Percentiles rank a stretch among this genome's conserved stretches.
phyloP scores from a whole-genome alignment of 176 grass and related monocot genomes.

The Ananas comosus region DNA sequence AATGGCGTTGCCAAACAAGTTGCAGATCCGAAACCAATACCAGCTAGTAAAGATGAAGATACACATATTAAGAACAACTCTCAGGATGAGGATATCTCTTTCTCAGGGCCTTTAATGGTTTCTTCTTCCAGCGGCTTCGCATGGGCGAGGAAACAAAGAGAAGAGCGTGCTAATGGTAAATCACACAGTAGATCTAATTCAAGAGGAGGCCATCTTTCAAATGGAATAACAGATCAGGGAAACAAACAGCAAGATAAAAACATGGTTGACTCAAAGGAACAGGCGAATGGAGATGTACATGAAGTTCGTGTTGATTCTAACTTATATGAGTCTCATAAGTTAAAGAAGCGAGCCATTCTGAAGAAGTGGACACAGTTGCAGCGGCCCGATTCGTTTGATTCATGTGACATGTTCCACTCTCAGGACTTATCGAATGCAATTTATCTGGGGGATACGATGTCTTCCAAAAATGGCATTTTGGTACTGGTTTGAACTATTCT shows the following conservation, averaged over 20 bases:
- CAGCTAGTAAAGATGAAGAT: slow-evolving; percentile 25
- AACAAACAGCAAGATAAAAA: slow-evolving; percentile 28
- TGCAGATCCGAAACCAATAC: slow-evolving; percentile 39
- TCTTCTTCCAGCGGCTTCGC: slow-evolving; percentile 71
- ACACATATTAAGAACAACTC: slow-evolving; percentile 42
- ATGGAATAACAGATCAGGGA: slow-evolving; percentile 16
- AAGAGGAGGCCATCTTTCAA: slow-evolving; percentile 30
- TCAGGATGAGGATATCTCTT: slow-evolving; percentile 33
- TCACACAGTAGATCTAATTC: slow-evolving; percentile 45
- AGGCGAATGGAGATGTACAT: slow-evolving; percentile 27
- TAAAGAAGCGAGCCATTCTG: slow-evolving; percentile 42
- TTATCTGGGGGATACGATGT: slow-evolving; percentile 36
- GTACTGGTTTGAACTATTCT: slow-evolving; percentile 19
- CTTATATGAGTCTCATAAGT: slow-evolving; percentile 27
- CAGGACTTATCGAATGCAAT: slow-evolving; percentile 47
- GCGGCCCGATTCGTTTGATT: slow-evolving; percentile 73
- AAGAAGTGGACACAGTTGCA: slow-evolving; percentile 83
- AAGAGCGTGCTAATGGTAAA: slow-evolving; percentile 30
- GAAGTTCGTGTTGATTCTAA: slow-evolving; percentile 16
- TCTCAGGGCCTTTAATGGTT: slow-evolving; percentile 69
- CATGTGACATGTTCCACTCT: slow-evolving; percentile 38
- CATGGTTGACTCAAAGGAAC: slow-evolving; percentile 28
- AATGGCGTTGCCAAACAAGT: slow-evolving; percentile 46
- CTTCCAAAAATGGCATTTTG: slow-evolving; percentile 46
- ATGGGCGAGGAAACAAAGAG: slow-evolving; percentile 67